Evolutionary conservation across 306 rosid genomes (phyloP).

Genomic region (Rosa persica): DNA sequence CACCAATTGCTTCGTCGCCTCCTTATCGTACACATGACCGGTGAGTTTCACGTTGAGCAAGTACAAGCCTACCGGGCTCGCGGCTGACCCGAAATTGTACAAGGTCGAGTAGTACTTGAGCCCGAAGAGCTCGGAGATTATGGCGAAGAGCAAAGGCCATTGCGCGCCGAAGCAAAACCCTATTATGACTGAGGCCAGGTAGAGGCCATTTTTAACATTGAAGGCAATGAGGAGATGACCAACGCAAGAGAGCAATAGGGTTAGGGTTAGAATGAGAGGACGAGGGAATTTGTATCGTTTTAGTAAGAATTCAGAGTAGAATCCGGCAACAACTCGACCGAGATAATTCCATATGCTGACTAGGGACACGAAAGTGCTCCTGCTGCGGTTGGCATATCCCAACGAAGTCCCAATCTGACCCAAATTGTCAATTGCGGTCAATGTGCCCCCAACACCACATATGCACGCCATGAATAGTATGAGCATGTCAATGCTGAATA

Average conservation of each 20-base stretch:
- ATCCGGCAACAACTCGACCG: constrained; percentile 51
- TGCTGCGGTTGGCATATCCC: constrained; percentile 34
- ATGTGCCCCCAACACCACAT: constrained; percentile 56
- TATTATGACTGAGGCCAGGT: constrained; percentile 50
- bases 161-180: constrained; percentile 86
- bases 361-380: constrained; percentile 47
- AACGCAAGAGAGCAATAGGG: constrained; percentile 43
- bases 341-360: constrained; percentile 65
- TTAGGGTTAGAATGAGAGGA: constrained; percentile 46
- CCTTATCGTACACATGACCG: constrained; percentile 43
- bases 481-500: constrained; percentile 53
- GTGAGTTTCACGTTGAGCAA: constrained; percentile 43
- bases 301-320: constrained; percentile 42
- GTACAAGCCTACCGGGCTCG: constrained; percentile 58
- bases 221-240: constrained; percentile 59
- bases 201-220: constrained; percentile 42
- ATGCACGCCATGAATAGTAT: constrained; percentile 43
- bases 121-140: constrained; percentile 77
- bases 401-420: constrained; percentile 46
- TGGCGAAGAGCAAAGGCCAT: constrained; percentile 80
- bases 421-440: constrained; percentile 55
- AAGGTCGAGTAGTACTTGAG: constrained; percentile 77
- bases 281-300: constrained; percentile 46
- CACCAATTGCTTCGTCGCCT: constrained; percentile 33
- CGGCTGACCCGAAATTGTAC: constrained; percentile 68